A percentile compares a stretch with the other conserved stretches of the same genome.
Evolutionary conservation across 1,284 basidiomycete species (phyloP).

Genomic region (Meira miltonrushii): DNA sequence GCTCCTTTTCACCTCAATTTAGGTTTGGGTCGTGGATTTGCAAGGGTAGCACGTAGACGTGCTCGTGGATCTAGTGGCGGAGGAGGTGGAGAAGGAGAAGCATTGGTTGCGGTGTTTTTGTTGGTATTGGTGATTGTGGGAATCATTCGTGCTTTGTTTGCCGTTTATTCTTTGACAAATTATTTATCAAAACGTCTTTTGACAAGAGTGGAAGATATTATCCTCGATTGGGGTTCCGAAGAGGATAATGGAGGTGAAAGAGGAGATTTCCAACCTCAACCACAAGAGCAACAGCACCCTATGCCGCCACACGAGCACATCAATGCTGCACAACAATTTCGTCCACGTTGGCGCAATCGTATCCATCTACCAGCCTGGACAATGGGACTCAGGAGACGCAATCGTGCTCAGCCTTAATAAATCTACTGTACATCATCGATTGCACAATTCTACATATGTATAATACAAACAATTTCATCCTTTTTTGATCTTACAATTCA

Average conservation of each 20-base stretch:
- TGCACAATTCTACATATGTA: too few species aligned
- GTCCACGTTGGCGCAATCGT: too few species aligned
- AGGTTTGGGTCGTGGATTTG: slow-evolving; percentile 31
- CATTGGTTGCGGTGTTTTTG: slow-evolving; percentile 27
- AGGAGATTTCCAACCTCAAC: not conserved
- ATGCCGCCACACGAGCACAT: too few species aligned
- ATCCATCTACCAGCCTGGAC: too few species aligned
- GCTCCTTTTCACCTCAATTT: slow-evolving; percentile 35
- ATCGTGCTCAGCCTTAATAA: too few species aligned
- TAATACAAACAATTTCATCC: too few species aligned
- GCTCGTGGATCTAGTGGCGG: slow-evolving; percentile 14
- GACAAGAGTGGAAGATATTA: slow-evolving; percentile 25
- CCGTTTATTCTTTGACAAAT: slow-evolving; percentile 25
- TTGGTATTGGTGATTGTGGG: slow-evolving; percentile 33
- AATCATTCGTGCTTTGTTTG: slow-evolving; percentile 23
- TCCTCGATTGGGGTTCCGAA: slow-evolving; percentile 32
- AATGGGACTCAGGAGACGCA: too few species aligned
- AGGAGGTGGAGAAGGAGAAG: slow-evolving; percentile 14
- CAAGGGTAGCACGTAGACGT: slow-evolving; percentile 23
- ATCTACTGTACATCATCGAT: too few species aligned
- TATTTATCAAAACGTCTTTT: slow-evolving; percentile 18
- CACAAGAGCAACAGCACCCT: too few species aligned
- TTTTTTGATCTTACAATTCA: too few species aligned
- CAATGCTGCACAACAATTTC: too few species aligned
- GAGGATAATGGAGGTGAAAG: slow-evolving; percentile 18